These are phyloP conservation scores for Hagleromyces aurorensis DNA, from an alignment of 805 yeast genomes.

Conservation along the genomic window DNA sequence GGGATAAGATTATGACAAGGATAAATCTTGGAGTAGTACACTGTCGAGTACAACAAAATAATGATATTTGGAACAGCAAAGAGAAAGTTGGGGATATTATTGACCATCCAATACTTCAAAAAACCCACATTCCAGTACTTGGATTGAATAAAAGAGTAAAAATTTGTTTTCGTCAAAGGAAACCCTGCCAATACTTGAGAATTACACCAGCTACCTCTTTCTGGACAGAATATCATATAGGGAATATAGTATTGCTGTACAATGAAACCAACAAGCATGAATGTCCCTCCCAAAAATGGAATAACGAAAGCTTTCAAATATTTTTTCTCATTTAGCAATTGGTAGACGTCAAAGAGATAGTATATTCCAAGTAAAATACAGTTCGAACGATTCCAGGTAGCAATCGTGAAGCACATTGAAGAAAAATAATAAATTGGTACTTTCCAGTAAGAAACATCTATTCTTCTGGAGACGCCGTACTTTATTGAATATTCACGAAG, in stretches of 20 bases:
- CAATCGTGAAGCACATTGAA: slow-evolving; percentile 41
- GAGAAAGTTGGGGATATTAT: slow-evolving; percentile 75
- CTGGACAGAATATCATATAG: slow-evolving; percentile 57
- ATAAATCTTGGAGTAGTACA: slow-evolving; percentile 32
- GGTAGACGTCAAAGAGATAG: slow-evolving; percentile 49
- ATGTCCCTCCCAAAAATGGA: slow-evolving; percentile 48
- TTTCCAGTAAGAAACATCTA: slow-evolving; percentile 8
- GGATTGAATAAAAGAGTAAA: slow-evolving; percentile 64
- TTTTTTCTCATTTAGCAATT: slow-evolving; percentile 12
- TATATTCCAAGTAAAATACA: slow-evolving; percentile 64
- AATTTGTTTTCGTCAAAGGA: slow-evolving; percentile 29
- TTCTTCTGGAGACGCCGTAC: slow-evolving; percentile 9
- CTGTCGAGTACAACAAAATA: slow-evolving; percentile 37
- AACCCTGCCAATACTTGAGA: slow-evolving; percentile 34
- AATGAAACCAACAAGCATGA: slow-evolving; percentile 41
- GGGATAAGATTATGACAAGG: slow-evolving; percentile 35
- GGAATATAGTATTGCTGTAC: slow-evolving; percentile 42
- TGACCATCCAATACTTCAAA: slow-evolving; percentile 70
- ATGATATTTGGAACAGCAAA: slow-evolving; percentile 63
- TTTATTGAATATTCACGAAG: slow-evolving; percentile 36
- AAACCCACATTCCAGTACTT: slow-evolving; percentile 85
- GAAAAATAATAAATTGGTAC: slow-evolving; percentile 16
- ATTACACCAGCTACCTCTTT: slow-evolving; percentile 72
- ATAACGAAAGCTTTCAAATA: slow-evolving; percentile 17
- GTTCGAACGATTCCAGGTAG: slow-evolving; percentile 67